These are phyloP conservation scores for Pseudogymnoascus sp. DNA, from an alignment of 2,329 filamentous ascomycete species.

Conservation along the genomic window DNA sequence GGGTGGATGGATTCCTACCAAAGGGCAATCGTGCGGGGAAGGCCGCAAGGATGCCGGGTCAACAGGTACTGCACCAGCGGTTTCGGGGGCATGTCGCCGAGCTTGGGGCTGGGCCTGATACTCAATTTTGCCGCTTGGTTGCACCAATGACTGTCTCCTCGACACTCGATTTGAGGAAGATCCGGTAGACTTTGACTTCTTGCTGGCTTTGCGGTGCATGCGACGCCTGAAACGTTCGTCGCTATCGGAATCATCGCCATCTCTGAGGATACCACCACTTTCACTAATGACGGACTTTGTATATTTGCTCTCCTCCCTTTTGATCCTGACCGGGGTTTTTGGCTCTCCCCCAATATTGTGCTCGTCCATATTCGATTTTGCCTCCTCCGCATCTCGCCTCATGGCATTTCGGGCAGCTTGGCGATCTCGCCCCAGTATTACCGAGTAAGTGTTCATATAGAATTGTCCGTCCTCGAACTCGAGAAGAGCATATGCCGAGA, in stretches of 20 bases:
- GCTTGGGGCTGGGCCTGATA: slow-evolving; percentile 41
- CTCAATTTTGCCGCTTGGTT: slow-evolving; percentile 24
- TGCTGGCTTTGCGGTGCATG: slow-evolving; percentile 32
- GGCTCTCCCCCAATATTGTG: slow-evolving; percentile 39
- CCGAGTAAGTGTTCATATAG: slow-evolving; percentile 66
- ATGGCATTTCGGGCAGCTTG: slow-evolving; percentile 45
- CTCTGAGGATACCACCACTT: slow-evolving; percentile 59
- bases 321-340: slow-evolving; percentile 41
- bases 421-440: slow-evolving; percentile 65
- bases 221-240: slow-evolving; percentile 39
- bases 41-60: slow-evolving; percentile 52
- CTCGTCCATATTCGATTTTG: slow-evolving; percentile 37
- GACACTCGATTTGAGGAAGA: slow-evolving; percentile 31
- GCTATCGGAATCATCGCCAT: slow-evolving; percentile 51
- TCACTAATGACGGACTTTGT: slow-evolving; percentile 57
- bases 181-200: slow-evolving; percentile 36
- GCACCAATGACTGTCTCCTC: slow-evolving; percentile 24
- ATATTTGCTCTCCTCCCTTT: slow-evolving; percentile 33
- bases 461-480: slow-evolving; percentile 69
- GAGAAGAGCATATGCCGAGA: slow-evolving; percentile 46
- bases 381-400: slow-evolving; percentile 39
- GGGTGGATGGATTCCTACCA: slow-evolving; percentile 65
- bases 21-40: slow-evolving; percentile 51
- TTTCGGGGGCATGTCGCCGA: slow-evolving; percentile 45
- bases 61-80: slow-evolving; percentile 48